Base-by-base conservation (phyloP, 2,329 filamentous ascomycete genomes). In the Apiospora malaysiana region DNA sequence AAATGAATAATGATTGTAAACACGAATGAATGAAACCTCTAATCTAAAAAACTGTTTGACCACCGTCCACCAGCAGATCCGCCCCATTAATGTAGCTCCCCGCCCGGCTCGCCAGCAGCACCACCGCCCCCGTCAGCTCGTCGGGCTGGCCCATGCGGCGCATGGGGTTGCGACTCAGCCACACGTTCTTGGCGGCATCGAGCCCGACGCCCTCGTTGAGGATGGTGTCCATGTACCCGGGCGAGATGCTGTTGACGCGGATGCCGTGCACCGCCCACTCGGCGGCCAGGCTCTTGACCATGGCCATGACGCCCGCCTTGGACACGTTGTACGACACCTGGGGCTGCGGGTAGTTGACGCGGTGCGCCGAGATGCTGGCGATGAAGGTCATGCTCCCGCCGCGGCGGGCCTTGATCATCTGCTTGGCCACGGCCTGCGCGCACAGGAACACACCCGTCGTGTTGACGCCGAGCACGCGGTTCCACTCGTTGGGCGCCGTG, bases 181-280 rank as follows among this genome's bases (percentile, higher is more conserved):
- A 93, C 1, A 85, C 83, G 42, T 81, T 81, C 71, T 88, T 83
- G 47, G 86, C 85, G 47, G 83, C 83, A 14, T 84, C 84, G 66
- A 93, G 78, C 0, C 87, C 88, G 9, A 87, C 85, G 0, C 91
- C 90, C 71, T 90, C 90, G 76, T 94, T 94, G 66, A 94, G 80
- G 16, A 93, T 88, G 0, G 92, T 94, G 76, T 93, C 92, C 89
- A 94, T 93, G 75, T 94, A 94, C 0, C 92, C 92, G 0, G 93
- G 93, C 49, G 86, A 90, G 63, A 95, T 85, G 23, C 85, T 88
- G 75, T 95, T 94, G 6, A 92, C 90, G 2, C 91, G 82, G 72
- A 95, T 93, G 0, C 93, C 92, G 77, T 91, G 86, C 1, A 83
- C 81, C 0, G 90, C 90, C 92, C 92, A 94, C 79, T 95, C 93